phyloP scores from a whole-genome alignment of 1,139 yeast species.

The Hyphopichia pseudoburtonii region DNA sequence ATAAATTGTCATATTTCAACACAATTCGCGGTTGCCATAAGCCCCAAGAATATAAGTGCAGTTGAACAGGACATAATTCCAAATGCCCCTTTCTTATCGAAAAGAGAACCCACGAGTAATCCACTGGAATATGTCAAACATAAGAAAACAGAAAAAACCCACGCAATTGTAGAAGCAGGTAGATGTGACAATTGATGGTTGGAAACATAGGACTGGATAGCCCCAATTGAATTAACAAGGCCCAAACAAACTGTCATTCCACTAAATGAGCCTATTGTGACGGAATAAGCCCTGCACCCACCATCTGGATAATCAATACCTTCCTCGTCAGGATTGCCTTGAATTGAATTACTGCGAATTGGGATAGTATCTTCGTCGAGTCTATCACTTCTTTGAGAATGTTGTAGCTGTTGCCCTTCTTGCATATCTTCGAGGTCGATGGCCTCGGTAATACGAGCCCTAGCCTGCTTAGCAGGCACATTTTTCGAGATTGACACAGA shows the following conservation, averaged over 20 bases:
- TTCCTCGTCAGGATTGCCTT: no score
- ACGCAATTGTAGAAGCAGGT: constrained; percentile 51
- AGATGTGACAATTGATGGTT: constrained; percentile 49
- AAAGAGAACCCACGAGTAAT: constrained; percentile 43
- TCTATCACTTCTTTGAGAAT: no score
- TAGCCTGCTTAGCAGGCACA: no score
- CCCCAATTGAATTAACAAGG: constrained; percentile 61
- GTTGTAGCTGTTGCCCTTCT: no score
- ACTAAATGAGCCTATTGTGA: constrained; percentile 62
- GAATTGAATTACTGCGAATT: no score
- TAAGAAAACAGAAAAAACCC: constrained; percentile 67
- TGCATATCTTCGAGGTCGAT: no score
- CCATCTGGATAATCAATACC: constrained; percentile 58
- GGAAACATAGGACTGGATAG: constrained; percentile 59
- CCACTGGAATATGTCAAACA: constrained; percentile 60
- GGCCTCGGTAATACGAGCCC: no score
- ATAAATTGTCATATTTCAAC: constrained; percentile 53
- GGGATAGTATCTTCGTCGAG: no score
- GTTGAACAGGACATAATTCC: constrained; percentile 46
- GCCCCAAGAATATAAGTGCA: constrained; percentile 42
- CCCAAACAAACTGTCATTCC: constrained; percentile 63
- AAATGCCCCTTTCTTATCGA: constrained; percentile 50
- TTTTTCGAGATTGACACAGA: no score
- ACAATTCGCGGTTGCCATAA: constrained; percentile 53
- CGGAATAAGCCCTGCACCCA: constrained; percentile 57